Conservation (phyloP, 2,329 filamentous ascomycete species). For the Cercospora sojina region DNA sequence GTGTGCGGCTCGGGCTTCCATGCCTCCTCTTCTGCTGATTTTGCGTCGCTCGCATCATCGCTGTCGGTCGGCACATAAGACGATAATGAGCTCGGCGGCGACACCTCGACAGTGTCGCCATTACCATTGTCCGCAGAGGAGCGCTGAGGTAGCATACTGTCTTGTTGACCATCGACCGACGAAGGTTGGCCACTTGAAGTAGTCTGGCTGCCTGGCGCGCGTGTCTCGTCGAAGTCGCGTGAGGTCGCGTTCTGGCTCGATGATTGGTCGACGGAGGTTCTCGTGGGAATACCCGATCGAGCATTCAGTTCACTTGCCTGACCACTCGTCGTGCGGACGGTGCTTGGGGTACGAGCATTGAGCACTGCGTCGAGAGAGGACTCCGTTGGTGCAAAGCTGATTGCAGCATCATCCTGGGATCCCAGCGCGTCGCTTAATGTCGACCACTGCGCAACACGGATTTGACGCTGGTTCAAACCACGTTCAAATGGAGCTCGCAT, state of each 20-base stretch:
- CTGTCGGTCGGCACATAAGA: constrained; percentile 4
- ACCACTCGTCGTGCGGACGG: neutral
- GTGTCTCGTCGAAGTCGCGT: neutral
- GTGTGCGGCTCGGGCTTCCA: constrained; percentile 17
- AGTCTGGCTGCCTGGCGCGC: neutral
- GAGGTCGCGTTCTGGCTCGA: neutral
- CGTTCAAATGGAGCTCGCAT: neutral
- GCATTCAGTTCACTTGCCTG: neutral
- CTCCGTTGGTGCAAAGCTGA: neutral
- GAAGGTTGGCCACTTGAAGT: neutral
- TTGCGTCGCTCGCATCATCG: neutral
- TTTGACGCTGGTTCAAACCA: neutral
- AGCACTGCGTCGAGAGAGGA: neutral
- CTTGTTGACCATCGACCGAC: neutral
- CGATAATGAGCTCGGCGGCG: constrained; percentile 5
- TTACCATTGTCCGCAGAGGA: neutral
- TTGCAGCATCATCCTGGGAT: neutral
- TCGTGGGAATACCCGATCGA: neutral
- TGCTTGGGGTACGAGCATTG: neutral
- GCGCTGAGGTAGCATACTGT: neutral
- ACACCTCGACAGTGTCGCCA: neutral
- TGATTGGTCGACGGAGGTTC: constrained; percentile 6
- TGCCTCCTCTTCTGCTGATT: neutral
- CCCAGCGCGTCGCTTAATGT: neutral
- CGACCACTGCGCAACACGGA: neutral